Base-by-base conservation (phyloP, 108 stramenopile species). In the Nitzschia putrida region DNA sequence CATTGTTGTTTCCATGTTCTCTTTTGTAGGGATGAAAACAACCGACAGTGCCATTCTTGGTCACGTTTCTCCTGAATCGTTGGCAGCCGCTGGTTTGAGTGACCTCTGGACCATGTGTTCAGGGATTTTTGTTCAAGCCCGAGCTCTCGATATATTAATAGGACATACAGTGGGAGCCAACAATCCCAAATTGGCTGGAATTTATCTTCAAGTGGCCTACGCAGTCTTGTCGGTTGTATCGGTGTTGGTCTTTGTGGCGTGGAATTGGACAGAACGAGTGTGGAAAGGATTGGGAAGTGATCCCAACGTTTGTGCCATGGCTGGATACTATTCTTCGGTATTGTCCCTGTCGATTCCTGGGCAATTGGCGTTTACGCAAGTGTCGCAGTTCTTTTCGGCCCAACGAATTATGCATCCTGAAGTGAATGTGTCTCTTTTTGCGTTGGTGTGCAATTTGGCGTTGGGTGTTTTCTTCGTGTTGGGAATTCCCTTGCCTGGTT, bases 1-100 rank as follows among this genome's bases (percentile, higher is more conserved):
- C 0, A 84, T 88, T 37, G 84, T 88, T 68, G 63, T 79, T 53
- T 57, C 82, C 47, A 80, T 84, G 67, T 64, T 87, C 18, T 80
- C 81, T 1, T 82, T 73, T 57, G 74, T 80, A 23, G 88, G 88
- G 78, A 92, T 92, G 86, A 89, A 89, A 77, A 88, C 87, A 4
- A 92, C 86, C 11, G 91, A 92, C 60, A 83, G 86, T 2, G 84
- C 88, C 14, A 53, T 92, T 20, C 64, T 92, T 21, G 91, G 88
- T 0, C 91, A 80, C 26, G 63, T 80, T 25, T 59, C 49, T 44
- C 39, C 56, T 0, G 57, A 73, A 65, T 44, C 80, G 0, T 44
- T 77, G 10, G 64, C 71, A 4, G 92, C 92, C 6, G 70, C 83
- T 8, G 87, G 86, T 6, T 64, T 93, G 49, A 81, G 84, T 16